Evolutionary conservation across 2,329 filamentous ascomycete genomes (phyloP).

Genomic region (Botrytis sinoallii): DNA sequence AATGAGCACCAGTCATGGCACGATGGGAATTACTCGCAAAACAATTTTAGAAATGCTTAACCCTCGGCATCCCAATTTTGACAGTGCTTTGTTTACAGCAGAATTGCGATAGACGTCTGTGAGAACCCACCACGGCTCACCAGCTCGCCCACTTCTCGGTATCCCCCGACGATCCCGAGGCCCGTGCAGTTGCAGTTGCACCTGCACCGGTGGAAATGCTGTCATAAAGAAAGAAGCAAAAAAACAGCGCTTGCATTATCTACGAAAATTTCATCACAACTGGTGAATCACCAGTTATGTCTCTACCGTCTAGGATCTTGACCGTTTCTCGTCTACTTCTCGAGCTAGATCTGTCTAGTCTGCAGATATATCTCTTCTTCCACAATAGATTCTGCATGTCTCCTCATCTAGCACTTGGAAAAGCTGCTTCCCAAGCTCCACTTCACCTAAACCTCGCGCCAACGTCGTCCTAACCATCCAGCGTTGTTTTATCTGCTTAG

Average conservation of each 20-base stretch:
- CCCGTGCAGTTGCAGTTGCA: not conserved
- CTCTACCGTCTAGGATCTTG: not conserved
- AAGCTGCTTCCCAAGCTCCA: not conserved
- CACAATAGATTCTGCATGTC: not conserved
- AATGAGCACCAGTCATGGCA: not conserved
- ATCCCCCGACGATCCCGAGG: not conserved
- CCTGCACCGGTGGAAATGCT: not conserved
- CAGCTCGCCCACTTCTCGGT: not conserved
- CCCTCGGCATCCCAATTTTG: not conserved
- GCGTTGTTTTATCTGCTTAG: not conserved
- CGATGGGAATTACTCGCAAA: not conserved
- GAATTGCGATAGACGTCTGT: not conserved
- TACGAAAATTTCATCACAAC: not conserved
- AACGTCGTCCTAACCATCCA: not conserved
- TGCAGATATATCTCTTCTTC: not conserved
- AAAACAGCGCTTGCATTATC: not conserved
- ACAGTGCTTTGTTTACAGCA: not conserved
- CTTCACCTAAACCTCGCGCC: not conserved
- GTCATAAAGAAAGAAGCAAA: not conserved
- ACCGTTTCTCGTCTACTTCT: not conserved
- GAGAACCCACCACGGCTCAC: too few relatives aligned
- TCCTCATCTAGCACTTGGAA: not conserved
- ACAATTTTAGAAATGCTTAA: not conserved
- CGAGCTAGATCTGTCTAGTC: not conserved
- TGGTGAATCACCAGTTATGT: not conserved